Conservation (phyloP, 176 grass and related monocot genomes). For the Aegilops bicornis region DNA sequence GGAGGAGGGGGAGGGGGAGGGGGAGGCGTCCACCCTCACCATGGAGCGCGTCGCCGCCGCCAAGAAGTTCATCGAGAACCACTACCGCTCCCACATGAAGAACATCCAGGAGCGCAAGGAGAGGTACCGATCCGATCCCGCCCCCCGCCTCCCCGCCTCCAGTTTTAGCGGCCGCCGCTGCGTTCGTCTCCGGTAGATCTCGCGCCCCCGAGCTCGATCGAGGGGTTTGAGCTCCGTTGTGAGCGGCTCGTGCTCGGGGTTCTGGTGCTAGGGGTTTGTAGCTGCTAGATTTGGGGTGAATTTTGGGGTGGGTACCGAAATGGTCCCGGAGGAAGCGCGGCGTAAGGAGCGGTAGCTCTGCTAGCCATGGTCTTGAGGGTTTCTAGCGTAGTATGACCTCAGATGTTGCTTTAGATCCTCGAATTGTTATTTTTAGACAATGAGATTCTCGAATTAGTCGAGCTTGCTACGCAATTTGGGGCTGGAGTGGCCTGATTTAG, state of each 20-base stretch:
- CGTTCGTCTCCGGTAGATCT: slow-evolving; percentile 37
- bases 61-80: slow-evolving; percentile 99
- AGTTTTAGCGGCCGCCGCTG: background rate
- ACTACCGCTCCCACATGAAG: slow-evolving; percentile 97
- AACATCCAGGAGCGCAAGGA: slow-evolving; percentile 91
- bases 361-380: background rate
- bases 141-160: background rate
- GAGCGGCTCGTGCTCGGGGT: slow-evolving; percentile 12
- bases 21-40: slow-evolving; percentile 64
- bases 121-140: slow-evolving; percentile 50
- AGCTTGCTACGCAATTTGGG: background rate
- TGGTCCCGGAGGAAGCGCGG: background rate
- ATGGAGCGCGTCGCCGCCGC: slow-evolving; percentile 98
- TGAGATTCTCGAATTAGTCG: slow-evolving; percentile 1
- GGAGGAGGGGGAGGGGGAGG: slow-evolving; percentile 41
- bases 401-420: background rate
- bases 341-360: background rate
- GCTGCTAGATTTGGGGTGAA: slow-evolving; percentile 11
- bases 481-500: background rate
- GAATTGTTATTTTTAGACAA: background rate
- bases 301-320: background rate
- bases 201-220: slow-evolving; percentile 41
- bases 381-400: background rate
- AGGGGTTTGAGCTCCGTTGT: slow-evolving; percentile 5
- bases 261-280: background rate